Base-by-base conservation (phyloP, 73 alveolate genomes). In the Uronychia setigera region DNA sequence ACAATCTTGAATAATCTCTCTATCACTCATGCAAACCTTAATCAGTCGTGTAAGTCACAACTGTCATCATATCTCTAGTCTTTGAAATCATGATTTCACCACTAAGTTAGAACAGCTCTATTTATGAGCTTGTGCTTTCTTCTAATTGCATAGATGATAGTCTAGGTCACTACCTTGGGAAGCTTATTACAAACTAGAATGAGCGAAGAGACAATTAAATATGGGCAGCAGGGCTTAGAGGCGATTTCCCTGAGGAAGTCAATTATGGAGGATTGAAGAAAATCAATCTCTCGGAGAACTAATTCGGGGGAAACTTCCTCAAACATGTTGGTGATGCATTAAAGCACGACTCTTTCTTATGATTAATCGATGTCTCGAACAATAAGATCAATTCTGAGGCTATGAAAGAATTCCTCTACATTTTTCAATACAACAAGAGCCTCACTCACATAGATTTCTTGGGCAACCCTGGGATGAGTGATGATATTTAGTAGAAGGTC, bases 401-500 rank as follows among this genome's bases (percentile, higher is more conserved):
- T 11, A 46, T 46, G 67, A 46, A 46, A 19, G 67, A 46, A 19
- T 46, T 46, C 67, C 67, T 46, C 5, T 11, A 19, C 67, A 11
- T 19, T 46, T 46, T 46, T 46, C 5, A 11, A 19, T 19, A 46
- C n/a, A 46, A 46, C 19, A 46, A 46, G 19, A 46, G 67, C 67
- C 67, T 46, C 67, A 11, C n/a, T 46, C 67, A 46, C 19, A 5
- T 46, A 5, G 67, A 46, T 19, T 46, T 46, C n/a, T 11, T 5
- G 19, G 67, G 67, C 67, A 46, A 46, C 19, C 67, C 67, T 46
- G 67, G 67, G 67, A 46, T 46, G 67, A 46, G 67, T 19, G 67
- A 46, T 19, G 67, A 46, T 19, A 19, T 46, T 11, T 46, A 5
- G 5, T 46, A 46, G 67, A 46, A 46, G 67, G 19, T 46, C 19